Evolutionary conservation across 2,329 filamentous ascomycete species (phyloP).

Genomic region (Alternaria infectoria): DNA sequence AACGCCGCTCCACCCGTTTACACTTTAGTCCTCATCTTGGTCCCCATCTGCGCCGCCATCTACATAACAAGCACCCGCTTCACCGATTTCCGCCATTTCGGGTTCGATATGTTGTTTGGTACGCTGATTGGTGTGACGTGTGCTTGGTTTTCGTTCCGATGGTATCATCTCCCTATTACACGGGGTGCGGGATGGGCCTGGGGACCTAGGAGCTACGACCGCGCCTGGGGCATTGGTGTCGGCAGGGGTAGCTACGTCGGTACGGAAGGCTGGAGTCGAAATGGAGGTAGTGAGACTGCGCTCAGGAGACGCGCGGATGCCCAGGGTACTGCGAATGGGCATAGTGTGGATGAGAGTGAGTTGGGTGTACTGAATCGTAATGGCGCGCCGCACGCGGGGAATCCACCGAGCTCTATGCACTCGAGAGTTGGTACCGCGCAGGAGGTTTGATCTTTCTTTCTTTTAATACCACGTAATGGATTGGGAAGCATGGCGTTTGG

Average conservation of each 20-base stretch:
- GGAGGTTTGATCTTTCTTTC: neutral
- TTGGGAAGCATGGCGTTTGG: neutral
- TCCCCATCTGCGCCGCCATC: slow-evolving; percentile 76
- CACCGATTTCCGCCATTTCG: slow-evolving; percentile 87
- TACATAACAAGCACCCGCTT: slow-evolving; percentile 87
- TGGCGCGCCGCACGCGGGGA: slow-evolving; percentile 6
- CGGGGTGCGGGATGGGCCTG: slow-evolving; percentile 88
- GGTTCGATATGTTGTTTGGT: slow-evolving; percentile 91
- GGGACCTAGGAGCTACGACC: slow-evolving; percentile 74
- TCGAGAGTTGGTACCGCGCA: neutral
- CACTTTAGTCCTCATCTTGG: slow-evolving; percentile 71
- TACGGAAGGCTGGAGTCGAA: slow-evolving; percentile 52
- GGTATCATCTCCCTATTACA: slow-evolving; percentile 81
- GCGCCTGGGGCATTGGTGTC: slow-evolving; percentile 80
- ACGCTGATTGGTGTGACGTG: slow-evolving; percentile 75
- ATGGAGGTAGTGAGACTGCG: slow-evolving; percentile 16
- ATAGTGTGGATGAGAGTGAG: slow-evolving; percentile 10
- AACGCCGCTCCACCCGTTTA: slow-evolving; percentile 85
- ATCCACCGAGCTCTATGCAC: neutral
- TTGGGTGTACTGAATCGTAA: slow-evolving; percentile 7
- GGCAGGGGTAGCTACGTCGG: slow-evolving; percentile 58
- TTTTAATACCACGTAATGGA: neutral
- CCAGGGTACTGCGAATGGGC: slow-evolving; percentile 1
- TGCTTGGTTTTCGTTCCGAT: slow-evolving; percentile 78
- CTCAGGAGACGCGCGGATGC: slow-evolving; percentile 5